Evolutionary conservation across 2,329 filamentous ascomycete genomes (phyloP), one percentile per base, ranked within the genome.

Genomic region (Venturia asperata): DNA sequence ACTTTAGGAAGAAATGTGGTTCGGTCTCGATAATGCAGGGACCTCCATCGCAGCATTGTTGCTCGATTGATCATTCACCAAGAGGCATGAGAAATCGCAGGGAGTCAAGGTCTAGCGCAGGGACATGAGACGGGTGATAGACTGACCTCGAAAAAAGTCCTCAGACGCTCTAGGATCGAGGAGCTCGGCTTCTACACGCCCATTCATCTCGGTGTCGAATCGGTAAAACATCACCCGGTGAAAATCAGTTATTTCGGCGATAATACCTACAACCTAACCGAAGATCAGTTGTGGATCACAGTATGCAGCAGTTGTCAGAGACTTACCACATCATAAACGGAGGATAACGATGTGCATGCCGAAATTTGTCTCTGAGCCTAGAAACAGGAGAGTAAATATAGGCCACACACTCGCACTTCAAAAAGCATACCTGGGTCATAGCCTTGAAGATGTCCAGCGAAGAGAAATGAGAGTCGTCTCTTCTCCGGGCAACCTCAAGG

Each of bases 151-250:
- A 19, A 58, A 61, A 39, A 45, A 61, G 39, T 61, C 60, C n/a
- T 42, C 60, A 5, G 27, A 39, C 2, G 60, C 60, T 27, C 60
- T 10, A 27, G 37, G 37, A 39, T 61, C 60, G 24, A 61, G 37
- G 6, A 61, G 37, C 60, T 61, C 60, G 15, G 39, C 27, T 17
- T 42, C 42, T 9, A 61, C 60, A 27, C 42, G 11, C 17, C 60
- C 60, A 45, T 61, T 61, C 60, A 61, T 42, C 7, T 42, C 60
- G 2, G 42, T 30, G n/a, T 61, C 60, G 37, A 61, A 61, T 19
- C 60, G 60, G 30, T 61, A 61, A 1, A 61, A 27, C 60, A 61
- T 61, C 6, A 61, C 62, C 17, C 62, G 43, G 24, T 63, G 62
- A 10, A 56, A 49, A 19, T n/a, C 17, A 5, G 45, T 56, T 17